Evolutionary conservation across 2,329 filamentous ascomycete genomes (phyloP).

Genomic region (Penicillium italicum): DNA sequence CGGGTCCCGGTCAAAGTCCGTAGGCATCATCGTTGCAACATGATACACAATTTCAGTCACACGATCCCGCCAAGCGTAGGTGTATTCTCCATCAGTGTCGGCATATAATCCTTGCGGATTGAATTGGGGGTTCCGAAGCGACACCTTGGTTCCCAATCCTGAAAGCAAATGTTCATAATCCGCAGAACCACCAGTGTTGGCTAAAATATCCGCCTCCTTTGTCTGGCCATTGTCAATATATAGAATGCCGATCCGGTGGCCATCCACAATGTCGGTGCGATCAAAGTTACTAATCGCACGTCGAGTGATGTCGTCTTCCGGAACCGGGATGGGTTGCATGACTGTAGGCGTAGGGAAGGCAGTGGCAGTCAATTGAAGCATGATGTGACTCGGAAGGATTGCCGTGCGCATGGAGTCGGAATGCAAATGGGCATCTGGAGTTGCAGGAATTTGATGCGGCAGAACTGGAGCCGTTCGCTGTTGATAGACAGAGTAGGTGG

Average conservation of each 20-base stretch:
- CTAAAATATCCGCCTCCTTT: constrained; percentile 75
- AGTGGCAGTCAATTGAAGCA: constrained; percentile 44
- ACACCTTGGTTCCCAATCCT: constrained; percentile 75
- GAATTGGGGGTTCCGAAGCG: constrained; percentile 76
- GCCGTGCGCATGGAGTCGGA: constrained; percentile 39
- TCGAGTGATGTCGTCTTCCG: constrained; percentile 65
- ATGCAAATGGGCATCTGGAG: constrained; percentile 40
- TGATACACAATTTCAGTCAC: constrained; percentile 96
- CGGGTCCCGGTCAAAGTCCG: constrained; percentile 70
- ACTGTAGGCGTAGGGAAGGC: constrained; percentile 46
- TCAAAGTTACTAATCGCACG: constrained; percentile 81
- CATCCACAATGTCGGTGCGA: constrained; percentile 82
- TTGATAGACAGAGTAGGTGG: constrained; percentile 48
- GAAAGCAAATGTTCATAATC: constrained; percentile 86
- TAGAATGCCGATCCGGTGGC: constrained; percentile 90
- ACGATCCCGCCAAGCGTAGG: constrained; percentile 90
- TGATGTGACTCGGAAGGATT: constrained; percentile 46
- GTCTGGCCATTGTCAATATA: constrained; percentile 88
- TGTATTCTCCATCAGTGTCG: constrained; percentile 78
- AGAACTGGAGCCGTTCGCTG: constrained; percentile 46
- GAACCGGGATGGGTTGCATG: constrained; percentile 70
- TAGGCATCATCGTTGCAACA: constrained; percentile 96
- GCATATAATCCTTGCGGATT: constrained; percentile 90
- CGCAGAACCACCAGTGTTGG: constrained; percentile 78
- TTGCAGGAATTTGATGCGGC: constrained; percentile 44